Evolutionary conservation across 1,284 basidiomycete species (phyloP), one percentile per base, ranked within the genome.

Genomic region (Tetrapyrgos nigripes): DNA sequence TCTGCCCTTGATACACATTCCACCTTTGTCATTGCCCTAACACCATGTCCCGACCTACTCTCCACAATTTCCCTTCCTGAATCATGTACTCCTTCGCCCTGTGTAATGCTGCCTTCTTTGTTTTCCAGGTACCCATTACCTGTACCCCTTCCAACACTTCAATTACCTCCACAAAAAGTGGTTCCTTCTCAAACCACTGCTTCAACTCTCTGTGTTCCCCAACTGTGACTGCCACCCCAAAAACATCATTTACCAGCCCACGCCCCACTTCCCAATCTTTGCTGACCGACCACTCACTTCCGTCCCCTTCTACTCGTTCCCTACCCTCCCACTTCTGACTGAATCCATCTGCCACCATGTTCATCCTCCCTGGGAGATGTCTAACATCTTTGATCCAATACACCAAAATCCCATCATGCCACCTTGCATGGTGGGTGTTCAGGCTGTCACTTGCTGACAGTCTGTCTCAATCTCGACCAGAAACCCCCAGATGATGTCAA

Each of bases 201-300:
- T 55, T 26, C 23, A 75, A 58, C 13, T 14, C 14, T n/a, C 14
- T 14, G 28, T 44, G 40, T 24, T 10, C 29, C 19, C 3, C 1
- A 78, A 28, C 19, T 21, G 3, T 29, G 21, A 28, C 50, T 13
- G 3, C 1, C 10, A 66, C 59, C 3, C 33, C 4, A 51, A 73
- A 73, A 0, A 77, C 13, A 55, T 77, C 71, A 29, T 76, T 62
- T 2, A 66, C 61, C 0, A 78, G 43, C 0, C 76, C 74, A 17
- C 10, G 37, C 4, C 3, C 37, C 2, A 21, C 28, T 24, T 57
- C 55, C 55, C 55, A 57, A 21, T 14, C 57, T 50, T 13, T 23
- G 2, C 57, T 54, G 1, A 75, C 71, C 0, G 66, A 67, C 71
- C 73, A 76, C 31, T 71, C 68, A 50, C 69, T 66, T 1, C 75